phyloP scores from a whole-genome alignment of 2,329 filamentous ascomycete species.

The Epichloe festucae region DNA sequence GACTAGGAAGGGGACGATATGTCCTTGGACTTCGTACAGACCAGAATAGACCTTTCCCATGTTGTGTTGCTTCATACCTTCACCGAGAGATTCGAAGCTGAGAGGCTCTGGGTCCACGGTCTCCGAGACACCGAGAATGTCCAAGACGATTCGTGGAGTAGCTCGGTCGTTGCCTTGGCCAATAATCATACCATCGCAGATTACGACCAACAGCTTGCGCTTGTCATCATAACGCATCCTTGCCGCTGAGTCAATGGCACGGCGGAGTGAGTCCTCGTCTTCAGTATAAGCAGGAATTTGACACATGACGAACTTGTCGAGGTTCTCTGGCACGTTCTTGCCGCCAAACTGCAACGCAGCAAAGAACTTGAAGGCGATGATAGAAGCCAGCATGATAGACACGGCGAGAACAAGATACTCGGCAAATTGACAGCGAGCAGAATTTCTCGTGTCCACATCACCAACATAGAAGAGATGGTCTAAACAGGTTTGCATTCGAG shows the following conservation, averaged over 20 bases:
- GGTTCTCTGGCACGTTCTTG: conserved; percentile 85
- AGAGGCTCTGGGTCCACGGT: conserved; percentile 88
- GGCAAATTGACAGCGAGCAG: conserved; percentile 71
- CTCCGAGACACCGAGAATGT: conserved; percentile 91
- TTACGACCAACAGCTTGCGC: conserved; percentile 80
- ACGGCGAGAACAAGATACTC: conserved; percentile 82
- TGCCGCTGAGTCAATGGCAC: conserved; percentile 91
- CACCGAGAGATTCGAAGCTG: conserved; percentile 91
- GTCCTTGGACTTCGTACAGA: conserved; percentile 91
- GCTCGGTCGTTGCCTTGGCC: conserved; percentile 95
- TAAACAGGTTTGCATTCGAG: conserved; percentile 67
- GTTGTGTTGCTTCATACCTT: conserved; percentile 95
- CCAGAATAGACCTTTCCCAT: conserved; percentile 99
- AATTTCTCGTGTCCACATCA: conserved; percentile 82
- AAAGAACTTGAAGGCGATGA: conserved; percentile 93
- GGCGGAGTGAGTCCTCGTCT: conserved; percentile 91
- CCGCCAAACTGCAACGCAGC: conserved; percentile 87
- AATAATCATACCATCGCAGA: conserved; percentile 99
- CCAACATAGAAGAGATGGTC: conserved; percentile 94
- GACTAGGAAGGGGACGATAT: conserved; percentile 95
- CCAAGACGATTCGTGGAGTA: conserved; percentile 88
- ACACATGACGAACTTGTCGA: conserved; percentile 97
- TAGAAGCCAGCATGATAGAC: conserved; percentile 62
- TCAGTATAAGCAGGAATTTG: conserved; percentile 97
- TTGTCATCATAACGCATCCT: conserved; percentile 97